Conservation (phyloP, 1,139 yeast genomes). For the Suhomyces choctaworum region DNA sequence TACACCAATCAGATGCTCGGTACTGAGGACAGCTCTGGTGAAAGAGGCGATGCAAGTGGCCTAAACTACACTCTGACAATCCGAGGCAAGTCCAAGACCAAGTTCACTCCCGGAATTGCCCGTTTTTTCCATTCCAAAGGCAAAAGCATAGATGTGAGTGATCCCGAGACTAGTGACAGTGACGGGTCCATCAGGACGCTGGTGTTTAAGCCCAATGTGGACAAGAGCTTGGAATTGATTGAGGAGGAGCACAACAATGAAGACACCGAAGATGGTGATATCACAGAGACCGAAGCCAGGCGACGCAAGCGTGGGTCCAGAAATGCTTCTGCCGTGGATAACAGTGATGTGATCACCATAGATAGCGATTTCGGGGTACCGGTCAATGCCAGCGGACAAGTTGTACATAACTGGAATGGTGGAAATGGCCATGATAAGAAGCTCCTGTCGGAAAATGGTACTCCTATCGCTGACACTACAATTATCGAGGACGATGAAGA, state of each 20-base stretch:
- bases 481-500: slow-evolving; percentile 1
- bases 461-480: neutral
- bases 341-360: slow-evolving; percentile 26
- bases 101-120: slow-evolving; percentile 17
- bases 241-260: slow-evolving; percentile 20
- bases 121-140: slow-evolving; percentile 22
- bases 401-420: slow-evolving; percentile 18
- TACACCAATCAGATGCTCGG: neutral
- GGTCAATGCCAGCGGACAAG: slow-evolving; percentile 21
- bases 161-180: slow-evolving; percentile 19
- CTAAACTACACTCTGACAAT: slow-evolving; percentile 17
- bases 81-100: slow-evolving; percentile 13
- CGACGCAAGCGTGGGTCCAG: slow-evolving; percentile 6
- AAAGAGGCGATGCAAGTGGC: neutral
- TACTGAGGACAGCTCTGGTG: neutral
- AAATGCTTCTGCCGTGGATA: slow-evolving; percentile 9
- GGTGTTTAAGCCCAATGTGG: slow-evolving; percentile 10
- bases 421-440: neutral
- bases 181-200: slow-evolving; percentile 22
- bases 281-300: slow-evolving; percentile 15
- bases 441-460: neutral
- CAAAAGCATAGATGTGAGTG: slow-evolving; percentile 1
- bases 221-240: slow-evolving; percentile 20
- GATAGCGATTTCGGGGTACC: slow-evolving; percentile 39
- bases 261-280: slow-evolving; percentile 18